Evolutionary conservation across 225 moss, liverwort and hornwort species (phyloP), one percentile per base, ranked within the genome.

Genomic region (Ulota crispa): DNA sequence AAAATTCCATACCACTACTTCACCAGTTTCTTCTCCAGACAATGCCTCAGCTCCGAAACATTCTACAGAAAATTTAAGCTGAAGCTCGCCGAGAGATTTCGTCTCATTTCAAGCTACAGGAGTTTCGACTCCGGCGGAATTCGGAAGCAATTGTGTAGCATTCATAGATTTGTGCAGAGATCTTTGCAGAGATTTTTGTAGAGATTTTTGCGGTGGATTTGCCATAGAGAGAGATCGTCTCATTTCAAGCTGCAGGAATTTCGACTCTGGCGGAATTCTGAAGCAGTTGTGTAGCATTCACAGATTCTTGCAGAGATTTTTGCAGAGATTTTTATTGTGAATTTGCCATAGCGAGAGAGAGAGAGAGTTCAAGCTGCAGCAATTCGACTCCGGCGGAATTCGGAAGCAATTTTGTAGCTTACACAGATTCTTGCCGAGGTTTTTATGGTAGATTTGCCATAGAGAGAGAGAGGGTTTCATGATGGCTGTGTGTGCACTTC

Each of bases 401-500:
- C n/a, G n/a, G n/a, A n/a, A n/a, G n/a, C n/a, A n/a, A n/a, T n/a
- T n/a, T n/a, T n/a, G n/a, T n/a, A n/a, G n/a, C n/a, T n/a, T n/a
- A n/a, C n/a, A n/a, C n/a, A n/a, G n/a, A n/a, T n/a, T n/a, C n/a
- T n/a, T n/a, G n/a, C n/a, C n/a, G n/a, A n/a, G n/a, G n/a, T 64
- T 43, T 39, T 7, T 13, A 8, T 43, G n/a, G 47, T 31, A 13
- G 18, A 54, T 36, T 77, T 34, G 19, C 3, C 0, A 20, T 42
- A 45, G 55, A 8, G 27, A 78, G 13, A 43, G 43, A 9, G n/a
- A n/a, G n/a, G 4, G 16, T 47, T 68, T 57, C 41, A 68, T 42
- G 42, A 78, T 78, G 78, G 27, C 68, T 39, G 78, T 68, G 68
- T 78, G 42, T 42, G 68, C 42, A 0, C 68, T 68, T 57, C 78